These are phyloP conservation scores for Candida peoriensis DNA, from an alignment of 805 yeast genomes.

Conservation along the genomic window DNA sequence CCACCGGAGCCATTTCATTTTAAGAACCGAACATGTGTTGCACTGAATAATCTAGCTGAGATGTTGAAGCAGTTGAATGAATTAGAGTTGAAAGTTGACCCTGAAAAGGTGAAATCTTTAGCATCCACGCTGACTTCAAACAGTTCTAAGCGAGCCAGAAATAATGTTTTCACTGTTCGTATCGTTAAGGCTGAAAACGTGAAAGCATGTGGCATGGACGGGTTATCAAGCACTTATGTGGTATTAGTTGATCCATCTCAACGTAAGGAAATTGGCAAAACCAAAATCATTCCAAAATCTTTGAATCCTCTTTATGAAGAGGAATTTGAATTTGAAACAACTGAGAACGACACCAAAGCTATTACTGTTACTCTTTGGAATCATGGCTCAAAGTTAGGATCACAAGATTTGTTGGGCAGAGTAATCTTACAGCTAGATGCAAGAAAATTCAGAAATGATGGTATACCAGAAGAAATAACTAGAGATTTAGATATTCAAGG, in stretches of 20 bases:
- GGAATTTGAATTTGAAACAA: conserved; percentile 56
- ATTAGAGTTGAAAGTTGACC: conserved; percentile 52
- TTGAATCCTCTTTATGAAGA: conserved; percentile 84
- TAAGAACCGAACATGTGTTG: conserved; percentile 60
- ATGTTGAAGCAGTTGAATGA: conserved; percentile 43
- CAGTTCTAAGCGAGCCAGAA: conserved; percentile 23
- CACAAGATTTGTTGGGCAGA: conserved; percentile 64
- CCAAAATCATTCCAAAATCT: conserved; percentile 57
- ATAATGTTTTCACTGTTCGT: conserved; percentile 59
- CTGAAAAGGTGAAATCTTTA: conserved; percentile 43
- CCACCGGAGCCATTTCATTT: conserved; percentile 53
- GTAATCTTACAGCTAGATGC: conserved; percentile 59
- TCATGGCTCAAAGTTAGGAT: conserved; percentile 40
- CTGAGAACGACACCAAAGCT: conserved; percentile 37
- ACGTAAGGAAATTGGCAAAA: conserved; percentile 57
- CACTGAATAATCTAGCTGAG: conserved; percentile 62
- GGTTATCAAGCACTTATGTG: conserved; percentile 52
- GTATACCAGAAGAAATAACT: conserved; percentile 55
- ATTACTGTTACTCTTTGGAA: conserved; percentile 70
- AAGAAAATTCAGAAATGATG: conserved; percentile 57
- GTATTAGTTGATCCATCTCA: conserved; percentile 54
- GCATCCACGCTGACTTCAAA: conserved; percentile 29
- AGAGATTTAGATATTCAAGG: conserved; percentile 65
- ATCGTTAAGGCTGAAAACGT: conserved; percentile 61
- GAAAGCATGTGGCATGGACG: conserved; percentile 39